Conservation (phyloP, 495 filamentous ascomycete species). For the Aspergillus affinis region DNA sequence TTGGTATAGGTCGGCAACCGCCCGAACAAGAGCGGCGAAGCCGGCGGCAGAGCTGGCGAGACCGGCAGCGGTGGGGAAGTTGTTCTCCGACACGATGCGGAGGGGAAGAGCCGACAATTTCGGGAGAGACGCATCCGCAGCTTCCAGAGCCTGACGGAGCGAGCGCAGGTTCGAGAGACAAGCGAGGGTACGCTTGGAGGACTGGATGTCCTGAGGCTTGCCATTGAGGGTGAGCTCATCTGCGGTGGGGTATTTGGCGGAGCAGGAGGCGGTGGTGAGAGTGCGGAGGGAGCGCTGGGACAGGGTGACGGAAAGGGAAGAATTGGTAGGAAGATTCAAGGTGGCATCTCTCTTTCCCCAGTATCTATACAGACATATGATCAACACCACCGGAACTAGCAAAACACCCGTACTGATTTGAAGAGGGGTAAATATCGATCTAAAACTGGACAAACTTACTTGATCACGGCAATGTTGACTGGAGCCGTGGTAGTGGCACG, state of each 20-base stretch:
- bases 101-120: conserved; percentile 73
- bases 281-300: conserved; percentile 92
- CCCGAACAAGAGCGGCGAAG: conserved; percentile 90
- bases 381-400: conserved; percentile 21
- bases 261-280: conserved; percentile 94
- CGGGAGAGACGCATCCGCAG: conserved; percentile 66
- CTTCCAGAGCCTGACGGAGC: conserved; percentile 73
- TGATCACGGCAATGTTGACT: conserved; percentile 99
- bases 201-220: conserved; percentile 71
- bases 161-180: conserved; percentile 83
- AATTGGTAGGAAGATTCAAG: conserved; percentile 96
- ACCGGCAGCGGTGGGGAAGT: conserved; percentile 98
- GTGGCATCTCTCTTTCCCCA: conserved; percentile 95
- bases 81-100: conserved; percentile 88
- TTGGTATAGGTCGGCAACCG: conserved; percentile 87
- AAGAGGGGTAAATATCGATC: conserved; percentile 18
- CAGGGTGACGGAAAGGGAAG: conserved; percentile 92
- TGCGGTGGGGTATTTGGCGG: conserved; percentile 61
- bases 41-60: conserved; percentile 90
- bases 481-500: conserved; percentile 93
- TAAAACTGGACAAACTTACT: conserved; percentile 55
- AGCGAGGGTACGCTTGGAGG: conserved; percentile 82
- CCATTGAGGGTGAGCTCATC: conserved; percentile 86
- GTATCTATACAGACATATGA: conserved; percentile 58
- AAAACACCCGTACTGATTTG: conserved; percentile 1